phyloP scores from a whole-genome alignment of 805 yeast genomes.

The Wickerhamiella hasegawae region DNA sequence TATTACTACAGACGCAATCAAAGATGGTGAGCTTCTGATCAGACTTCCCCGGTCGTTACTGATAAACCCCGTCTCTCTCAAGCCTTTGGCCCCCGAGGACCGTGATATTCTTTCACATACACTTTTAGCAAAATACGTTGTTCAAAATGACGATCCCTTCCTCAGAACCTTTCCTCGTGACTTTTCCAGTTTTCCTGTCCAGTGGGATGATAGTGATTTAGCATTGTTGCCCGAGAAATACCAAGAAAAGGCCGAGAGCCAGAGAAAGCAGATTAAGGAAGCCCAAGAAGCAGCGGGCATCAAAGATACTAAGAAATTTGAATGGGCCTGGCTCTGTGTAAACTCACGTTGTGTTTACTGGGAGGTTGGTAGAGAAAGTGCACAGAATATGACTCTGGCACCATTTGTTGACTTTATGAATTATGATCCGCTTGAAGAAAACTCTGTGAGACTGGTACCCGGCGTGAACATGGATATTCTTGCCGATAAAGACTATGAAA shows the following conservation, averaged over 20 bases:
- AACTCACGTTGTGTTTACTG: conserved; percentile 84
- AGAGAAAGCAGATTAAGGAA: conserved; percentile 4
- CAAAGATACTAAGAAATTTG: conserved; percentile 18
- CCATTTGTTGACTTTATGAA: conserved; percentile 84
- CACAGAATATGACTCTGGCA: conserved; percentile 73
- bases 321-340: conserved; percentile 74
- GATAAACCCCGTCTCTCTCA: conserved; percentile 11
- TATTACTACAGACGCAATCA: conserved; percentile 27
- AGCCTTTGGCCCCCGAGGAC: conserved; percentile 6
- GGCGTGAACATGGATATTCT: conserved; percentile 44
- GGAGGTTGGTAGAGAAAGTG: conserved; percentile 41
- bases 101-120: background rate
- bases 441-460: conserved; percentile 20
- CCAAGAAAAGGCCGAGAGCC: conserved; percentile 9
- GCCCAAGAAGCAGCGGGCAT: background rate
- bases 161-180: conserved; percentile 51
- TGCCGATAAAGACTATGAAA: conserved; percentile 22
- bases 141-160: conserved; percentile 26
- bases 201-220: conserved; percentile 31
- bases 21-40: conserved; percentile 7
- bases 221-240: conserved; percentile 12
- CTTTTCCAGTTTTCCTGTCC: conserved; percentile 41
- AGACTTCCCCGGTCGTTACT: conserved; percentile 10
- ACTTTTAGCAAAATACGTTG: background rate
- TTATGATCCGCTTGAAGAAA: conserved; percentile 29